A percentile compares a stretch with the other conserved stretches of the same genome.
phyloP scores from a whole-genome alignment of 805 yeast genomes.

The Saturnispora gosingensis region DNA sequence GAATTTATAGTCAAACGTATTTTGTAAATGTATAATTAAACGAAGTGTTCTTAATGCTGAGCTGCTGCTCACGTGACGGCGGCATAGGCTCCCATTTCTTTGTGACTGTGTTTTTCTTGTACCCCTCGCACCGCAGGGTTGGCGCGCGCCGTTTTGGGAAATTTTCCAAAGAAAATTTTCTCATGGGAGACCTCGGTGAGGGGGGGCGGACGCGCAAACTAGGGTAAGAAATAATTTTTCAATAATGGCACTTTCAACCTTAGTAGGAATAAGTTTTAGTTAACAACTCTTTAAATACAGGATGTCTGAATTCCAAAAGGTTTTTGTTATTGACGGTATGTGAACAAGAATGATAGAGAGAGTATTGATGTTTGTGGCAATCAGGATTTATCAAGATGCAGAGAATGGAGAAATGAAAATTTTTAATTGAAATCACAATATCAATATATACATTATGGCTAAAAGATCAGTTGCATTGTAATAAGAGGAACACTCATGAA shows the following conservation, averaged over 20 bases:
- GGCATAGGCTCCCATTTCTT: too few species aligned
- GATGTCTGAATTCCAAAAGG: constrained; percentile 90
- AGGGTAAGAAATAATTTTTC: not conserved
- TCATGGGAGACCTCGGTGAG: not conserved
- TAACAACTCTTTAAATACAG: constrained; percentile 6
- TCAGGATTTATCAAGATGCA: not conserved
- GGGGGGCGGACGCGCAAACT: not conserved
- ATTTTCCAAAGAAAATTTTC: not conserved
- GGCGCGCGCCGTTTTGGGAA: not conserved
- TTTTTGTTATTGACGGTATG: constrained; percentile 95
- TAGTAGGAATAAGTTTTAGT: not conserved
- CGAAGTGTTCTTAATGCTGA: not conserved
- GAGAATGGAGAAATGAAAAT: not conserved
- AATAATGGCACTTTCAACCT: not conserved
- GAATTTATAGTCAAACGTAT: not conserved
- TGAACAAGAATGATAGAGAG: constrained; percentile 12
- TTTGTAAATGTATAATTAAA: not conserved
- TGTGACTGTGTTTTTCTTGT: not conserved
- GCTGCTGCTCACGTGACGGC: not conserved
- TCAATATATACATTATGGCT: too few species aligned
- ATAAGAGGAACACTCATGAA: too few species aligned
- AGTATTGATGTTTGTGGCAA: not conserved
- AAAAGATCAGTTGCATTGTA: too few species aligned
- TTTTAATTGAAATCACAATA: not conserved
- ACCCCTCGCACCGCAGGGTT: constrained; percentile 3